Percentiles rank a stretch among this genome's conserved stretches.
These are phyloP conservation scores for Ceratocystis ficicola DNA, from an alignment of 2,329 filamentous ascomycete genomes.

Conservation along the genomic window DNA sequence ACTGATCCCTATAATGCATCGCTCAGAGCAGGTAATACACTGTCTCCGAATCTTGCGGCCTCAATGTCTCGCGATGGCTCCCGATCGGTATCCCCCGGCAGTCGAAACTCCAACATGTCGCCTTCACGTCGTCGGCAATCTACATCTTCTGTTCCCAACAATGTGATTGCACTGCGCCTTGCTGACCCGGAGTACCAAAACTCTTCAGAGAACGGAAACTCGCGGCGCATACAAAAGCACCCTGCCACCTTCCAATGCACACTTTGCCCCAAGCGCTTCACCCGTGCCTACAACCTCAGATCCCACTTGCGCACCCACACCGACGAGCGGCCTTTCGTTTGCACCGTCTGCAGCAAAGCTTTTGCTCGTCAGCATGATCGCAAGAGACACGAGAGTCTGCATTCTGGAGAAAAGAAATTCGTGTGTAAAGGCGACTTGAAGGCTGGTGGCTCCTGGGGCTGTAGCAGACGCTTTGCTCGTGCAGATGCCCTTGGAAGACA, in stretches of 20 bases:
- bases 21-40: constrained; percentile 23
- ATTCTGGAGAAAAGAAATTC: constrained; percentile 97
- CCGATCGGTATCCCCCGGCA: constrained; percentile 48
- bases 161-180: constrained; percentile 70
- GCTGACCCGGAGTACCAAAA: constrained; percentile 77
- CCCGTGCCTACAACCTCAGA: constrained; percentile 87
- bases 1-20: constrained; percentile 47
- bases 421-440: constrained; percentile 89
- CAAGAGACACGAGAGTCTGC: constrained; percentile 90
- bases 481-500: constrained; percentile 89
- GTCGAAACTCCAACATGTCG: constrained; percentile 34
- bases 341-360: constrained; percentile 90
- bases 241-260: constrained; percentile 93
- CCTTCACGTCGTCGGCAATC: constrained; percentile 43
- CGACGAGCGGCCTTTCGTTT: constrained; percentile 93
- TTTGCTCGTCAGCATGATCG: constrained; percentile 96
- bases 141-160: constrained; percentile 50
- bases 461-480: constrained; percentile 81
- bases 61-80: constrained; percentile 38
- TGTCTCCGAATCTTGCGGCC: constrained; percentile 41
- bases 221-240: constrained; percentile 90
- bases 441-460: constrained; percentile 76
- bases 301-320: constrained; percentile 94
- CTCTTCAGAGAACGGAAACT: constrained; percentile 45
- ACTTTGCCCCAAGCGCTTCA: constrained; percentile 90